Evolutionary conservation across 208 protist genomes (phyloP), one percentile per base, ranked within the genome.

Genomic region (Naegleria gruberi): DNA sequence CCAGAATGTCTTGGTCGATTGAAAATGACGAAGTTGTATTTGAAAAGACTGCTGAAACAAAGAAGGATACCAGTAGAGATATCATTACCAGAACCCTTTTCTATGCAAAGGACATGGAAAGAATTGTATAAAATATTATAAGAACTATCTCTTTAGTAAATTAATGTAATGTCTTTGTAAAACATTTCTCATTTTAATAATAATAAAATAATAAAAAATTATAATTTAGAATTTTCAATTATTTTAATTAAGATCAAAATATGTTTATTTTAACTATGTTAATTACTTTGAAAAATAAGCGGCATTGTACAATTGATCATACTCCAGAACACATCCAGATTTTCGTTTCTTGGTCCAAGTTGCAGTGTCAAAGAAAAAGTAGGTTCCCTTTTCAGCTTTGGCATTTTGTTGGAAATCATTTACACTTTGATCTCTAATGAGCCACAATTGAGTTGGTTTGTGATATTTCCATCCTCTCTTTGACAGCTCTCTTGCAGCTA

Each of bases 391-490:
- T 30, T n/a, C 44, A 51, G 26, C 37, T 1, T 57, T 89, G 47
- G 4, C 34, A 10, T 12, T 77, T 37, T 77, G 65, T 37, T 37
- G 26, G 34, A 77, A 77, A 37, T 77, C 65, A 77, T 37, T 37
- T 8, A 30, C 65, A 37, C 17, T 37, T 2, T 12, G 26, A 77
- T 77, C 65, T 37, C 65, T 30, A 6, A 91, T 94, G 51, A 97
- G 94, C 95, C 95, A 97, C 4, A 96, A 82, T 82, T 96, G 94
- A 19, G 93, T 51, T 26, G 95, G 94, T 89, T 96, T 96, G 90
- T 97, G 95, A 90, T 95, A 97, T 77, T 92, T 93, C 97, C 97
- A 99, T 43, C 96, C 93, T 5, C 97, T 93, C 77, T 97, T 96
- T 91, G 96, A 96, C 45, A 99, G 91, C 43, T 98, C 97, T 0